These are phyloP conservation scores for Metarhizium humberi DNA, from an alignment of 2,329 filamentous ascomycete species.

Conservation along the genomic window DNA sequence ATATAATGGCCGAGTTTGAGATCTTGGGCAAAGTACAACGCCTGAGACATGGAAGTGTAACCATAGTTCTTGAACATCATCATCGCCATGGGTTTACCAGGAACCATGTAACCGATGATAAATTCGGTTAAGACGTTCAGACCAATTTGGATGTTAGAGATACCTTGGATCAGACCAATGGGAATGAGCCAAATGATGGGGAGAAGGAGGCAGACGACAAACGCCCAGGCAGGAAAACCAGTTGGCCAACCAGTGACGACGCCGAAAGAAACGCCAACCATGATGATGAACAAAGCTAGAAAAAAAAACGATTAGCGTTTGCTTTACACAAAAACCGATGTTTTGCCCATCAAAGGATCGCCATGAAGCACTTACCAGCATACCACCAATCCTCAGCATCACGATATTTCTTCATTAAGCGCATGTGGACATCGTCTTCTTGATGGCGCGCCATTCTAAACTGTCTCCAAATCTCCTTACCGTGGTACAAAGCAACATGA, in stretches of 20 bases:
- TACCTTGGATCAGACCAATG: conserved; percentile 51
- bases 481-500: conserved; percentile 47
- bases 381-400: conserved; percentile 55
- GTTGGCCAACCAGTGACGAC: conserved; percentile 47
- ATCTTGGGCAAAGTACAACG: conserved; percentile 55
- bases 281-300: conserved; percentile 37
- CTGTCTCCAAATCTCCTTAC: conserved; percentile 43
- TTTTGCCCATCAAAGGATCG: neutral
- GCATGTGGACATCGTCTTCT: conserved; percentile 51
- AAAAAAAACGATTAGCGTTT: neutral
- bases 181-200: conserved; percentile 51
- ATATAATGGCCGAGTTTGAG: conserved; percentile 63
- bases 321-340: neutral
- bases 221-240: conserved; percentile 49
- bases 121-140: conserved; percentile 67
- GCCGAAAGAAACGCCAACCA: conserved; percentile 45
- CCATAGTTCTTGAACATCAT: conserved; percentile 74
- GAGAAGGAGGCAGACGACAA: conserved; percentile 46
- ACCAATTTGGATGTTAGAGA: conserved; percentile 54
- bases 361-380: conserved; percentile 30
- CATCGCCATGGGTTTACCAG: conserved; percentile 60
- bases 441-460: conserved; percentile 45
- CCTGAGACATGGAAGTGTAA: conserved; percentile 59
- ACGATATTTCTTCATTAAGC: conserved; percentile 51
- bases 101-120: conserved; percentile 64